phyloP scores from a whole-genome alignment of 2,329 filamentous ascomycete genomes.

The Aspergillus sp. region DNA sequence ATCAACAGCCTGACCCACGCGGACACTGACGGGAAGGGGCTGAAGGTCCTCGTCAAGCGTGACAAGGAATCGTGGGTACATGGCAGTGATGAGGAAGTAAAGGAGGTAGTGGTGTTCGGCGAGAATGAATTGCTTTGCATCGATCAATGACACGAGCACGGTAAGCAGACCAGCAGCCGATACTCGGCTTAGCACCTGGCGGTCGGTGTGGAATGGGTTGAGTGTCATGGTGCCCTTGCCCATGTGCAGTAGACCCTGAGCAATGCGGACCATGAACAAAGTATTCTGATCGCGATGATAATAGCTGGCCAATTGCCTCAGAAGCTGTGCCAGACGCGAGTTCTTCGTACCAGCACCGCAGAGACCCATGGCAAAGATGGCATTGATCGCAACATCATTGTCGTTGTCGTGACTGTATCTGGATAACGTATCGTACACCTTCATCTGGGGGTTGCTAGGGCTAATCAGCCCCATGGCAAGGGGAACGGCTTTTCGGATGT shows the following conservation, averaged over 20 bases:
- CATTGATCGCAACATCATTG: slow-evolving; percentile 95
- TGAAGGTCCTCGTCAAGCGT: slow-evolving; percentile 94
- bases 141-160: slow-evolving; percentile 89
- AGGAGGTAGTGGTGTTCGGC: slow-evolving; percentile 84
- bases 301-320: slow-evolving; percentile 94
- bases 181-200: slow-evolving; percentile 90
- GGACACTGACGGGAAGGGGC: slow-evolving; percentile 91
- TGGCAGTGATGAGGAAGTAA: slow-evolving; percentile 94
- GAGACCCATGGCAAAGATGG: slow-evolving; percentile 98
- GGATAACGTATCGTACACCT: slow-evolving; percentile 97
- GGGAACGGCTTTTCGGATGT: slow-evolving; percentile 94
- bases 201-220: slow-evolving; percentile 99
- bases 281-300: slow-evolving; percentile 96
- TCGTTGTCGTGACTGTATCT: slow-evolving; percentile 98
- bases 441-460: slow-evolving; percentile 99
- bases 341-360: slow-evolving; percentile 97
- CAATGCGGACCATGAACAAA: slow-evolving; percentile 98
- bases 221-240: slow-evolving; percentile 96
- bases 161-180: slow-evolving; percentile 85
- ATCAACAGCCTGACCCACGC: slow-evolving; percentile 96
- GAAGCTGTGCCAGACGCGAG: slow-evolving; percentile 87
- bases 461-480: slow-evolving; percentile 95
- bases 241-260: slow-evolving; percentile 96
- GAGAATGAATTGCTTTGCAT: slow-evolving; percentile 81
- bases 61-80: slow-evolving; percentile 94